Evolutionary conservation across 148 eudicot species (phyloP).

Genomic region (Vaccinium macrocarpon): DNA sequence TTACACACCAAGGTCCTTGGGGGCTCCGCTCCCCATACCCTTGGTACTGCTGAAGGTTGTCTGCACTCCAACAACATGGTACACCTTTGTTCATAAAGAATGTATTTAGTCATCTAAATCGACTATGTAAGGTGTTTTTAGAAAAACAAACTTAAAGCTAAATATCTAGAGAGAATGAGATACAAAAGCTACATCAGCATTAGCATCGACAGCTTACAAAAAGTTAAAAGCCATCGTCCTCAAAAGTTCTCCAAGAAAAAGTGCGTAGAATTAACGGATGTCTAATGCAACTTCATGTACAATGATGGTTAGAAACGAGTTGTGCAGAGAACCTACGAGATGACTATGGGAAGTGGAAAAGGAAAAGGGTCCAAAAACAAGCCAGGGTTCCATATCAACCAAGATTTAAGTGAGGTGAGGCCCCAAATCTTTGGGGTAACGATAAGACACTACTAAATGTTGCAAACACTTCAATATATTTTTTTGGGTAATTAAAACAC

Average conservation of each 20-base stretch:
- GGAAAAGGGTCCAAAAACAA: neutral
- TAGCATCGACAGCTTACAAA: neutral
- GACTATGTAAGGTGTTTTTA: too few species aligned
- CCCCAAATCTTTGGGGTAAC: too few species aligned
- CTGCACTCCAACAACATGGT: too few species aligned
- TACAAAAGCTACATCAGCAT: neutral
- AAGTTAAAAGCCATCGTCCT: neutral
- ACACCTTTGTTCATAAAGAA: neutral
- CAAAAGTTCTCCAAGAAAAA: neutral
- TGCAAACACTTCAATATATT: too few species aligned
- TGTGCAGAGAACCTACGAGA: neutral
- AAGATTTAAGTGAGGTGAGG: neutral
- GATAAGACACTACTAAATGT: too few species aligned
- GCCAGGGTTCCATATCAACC: neutral
- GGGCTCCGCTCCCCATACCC: too few species aligned
- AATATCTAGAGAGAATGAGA: neutral
- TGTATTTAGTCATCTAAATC: neutral
- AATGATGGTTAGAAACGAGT: neutral
- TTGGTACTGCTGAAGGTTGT: too few species aligned
- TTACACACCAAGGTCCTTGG: too few species aligned
- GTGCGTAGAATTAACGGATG: neutral
- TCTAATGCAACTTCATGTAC: neutral
- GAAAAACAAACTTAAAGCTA: neutral
- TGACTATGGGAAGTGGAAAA: neutral
- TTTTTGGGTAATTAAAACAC: too few species aligned